These are phyloP conservation scores for Penicillium malachiteum DNA, from an alignment of 495 filamentous ascomycete genomes.

Conservation along the genomic window DNA sequence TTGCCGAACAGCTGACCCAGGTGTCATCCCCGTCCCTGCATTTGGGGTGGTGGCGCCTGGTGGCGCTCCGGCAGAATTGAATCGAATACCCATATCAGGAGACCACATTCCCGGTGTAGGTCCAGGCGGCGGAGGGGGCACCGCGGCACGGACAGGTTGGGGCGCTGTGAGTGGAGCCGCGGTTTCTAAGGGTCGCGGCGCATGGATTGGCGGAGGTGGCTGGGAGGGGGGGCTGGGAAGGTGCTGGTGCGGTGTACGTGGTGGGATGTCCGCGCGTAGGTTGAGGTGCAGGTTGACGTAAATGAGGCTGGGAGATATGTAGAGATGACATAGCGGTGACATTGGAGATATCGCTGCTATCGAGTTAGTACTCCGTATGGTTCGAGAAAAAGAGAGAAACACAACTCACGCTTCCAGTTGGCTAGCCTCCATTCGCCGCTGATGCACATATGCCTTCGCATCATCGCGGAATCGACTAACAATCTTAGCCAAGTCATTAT, in stretches of 20 bases:
- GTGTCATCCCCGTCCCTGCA: conserved; percentile 14
- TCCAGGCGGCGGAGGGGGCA: conserved; percentile 50
- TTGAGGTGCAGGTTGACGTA: conserved; percentile 27
- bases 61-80: conserved; percentile 40
- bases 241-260: conserved; percentile 22
- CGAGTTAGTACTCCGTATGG: conserved; percentile 19
- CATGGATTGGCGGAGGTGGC: conserved; percentile 32
- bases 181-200: conserved; percentile 15
- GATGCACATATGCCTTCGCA: conserved; percentile 72
- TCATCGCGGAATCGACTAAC: conserved; percentile 77
- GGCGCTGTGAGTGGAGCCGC: conserved; percentile 53
- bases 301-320: conserved; percentile 49
- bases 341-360: conserved; percentile 57
- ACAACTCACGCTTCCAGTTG: conserved; percentile 63
- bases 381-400: neutral
- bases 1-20: conserved; percentile 11
- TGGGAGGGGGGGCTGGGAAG: conserved; percentile 28
- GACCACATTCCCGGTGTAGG: conserved; percentile 67
- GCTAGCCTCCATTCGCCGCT: conserved; percentile 76
- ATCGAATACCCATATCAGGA: conserved; percentile 77
- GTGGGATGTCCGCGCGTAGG: conserved; percentile 22
- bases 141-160: conserved; percentile 50
- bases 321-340: conserved; percentile 58
- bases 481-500: conserved; percentile 90
- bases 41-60: conserved; percentile 14